These are phyloP conservation scores for Parasitella parasitica DNA, from an alignment of 371 early-diverging fungal species.

Conservation along the genomic window DNA sequence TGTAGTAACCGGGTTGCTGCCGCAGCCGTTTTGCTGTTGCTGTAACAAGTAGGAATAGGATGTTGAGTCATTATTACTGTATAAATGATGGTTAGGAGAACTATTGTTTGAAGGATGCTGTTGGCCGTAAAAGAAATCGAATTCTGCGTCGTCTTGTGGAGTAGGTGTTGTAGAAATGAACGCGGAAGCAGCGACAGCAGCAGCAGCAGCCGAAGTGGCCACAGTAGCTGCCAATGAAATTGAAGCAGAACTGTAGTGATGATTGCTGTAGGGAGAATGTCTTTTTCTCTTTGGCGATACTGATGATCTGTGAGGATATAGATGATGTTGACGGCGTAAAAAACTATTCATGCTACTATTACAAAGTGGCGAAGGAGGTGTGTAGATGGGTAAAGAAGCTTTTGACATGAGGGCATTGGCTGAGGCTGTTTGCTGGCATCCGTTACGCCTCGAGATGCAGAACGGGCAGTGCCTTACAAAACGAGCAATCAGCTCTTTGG, in stretches of 20 bases:
- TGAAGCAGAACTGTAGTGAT: not conserved
- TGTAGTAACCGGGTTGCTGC: not conserved
- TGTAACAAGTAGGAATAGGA: not conserved
- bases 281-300: not conserved
- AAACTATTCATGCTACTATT: not conserved
- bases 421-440: conserved; percentile 11
- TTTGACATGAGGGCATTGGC: not conserved
- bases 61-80: not conserved
- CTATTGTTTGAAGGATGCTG: not conserved
- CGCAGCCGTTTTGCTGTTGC: not conserved
- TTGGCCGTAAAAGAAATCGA: conserved; percentile 16
- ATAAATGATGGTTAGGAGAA: not conserved
- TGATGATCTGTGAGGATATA: not conserved
- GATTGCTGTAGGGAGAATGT: not conserved
- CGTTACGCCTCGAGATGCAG: conserved; percentile 48
- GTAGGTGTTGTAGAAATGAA: not conserved
- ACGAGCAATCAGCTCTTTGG: conserved; percentile 59
- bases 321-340: not conserved
- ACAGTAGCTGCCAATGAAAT: conserved; percentile 21
- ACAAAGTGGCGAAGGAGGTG: not conserved
- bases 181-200: conserved; percentile 22
- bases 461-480: conserved; percentile 61
- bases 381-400: not conserved
- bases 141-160: not conserved
- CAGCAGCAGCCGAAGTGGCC: conserved; percentile 29